Evolutionary conservation across 805 yeast species (phyloP).

Genomic region (Ogataea ganodermae): DNA sequence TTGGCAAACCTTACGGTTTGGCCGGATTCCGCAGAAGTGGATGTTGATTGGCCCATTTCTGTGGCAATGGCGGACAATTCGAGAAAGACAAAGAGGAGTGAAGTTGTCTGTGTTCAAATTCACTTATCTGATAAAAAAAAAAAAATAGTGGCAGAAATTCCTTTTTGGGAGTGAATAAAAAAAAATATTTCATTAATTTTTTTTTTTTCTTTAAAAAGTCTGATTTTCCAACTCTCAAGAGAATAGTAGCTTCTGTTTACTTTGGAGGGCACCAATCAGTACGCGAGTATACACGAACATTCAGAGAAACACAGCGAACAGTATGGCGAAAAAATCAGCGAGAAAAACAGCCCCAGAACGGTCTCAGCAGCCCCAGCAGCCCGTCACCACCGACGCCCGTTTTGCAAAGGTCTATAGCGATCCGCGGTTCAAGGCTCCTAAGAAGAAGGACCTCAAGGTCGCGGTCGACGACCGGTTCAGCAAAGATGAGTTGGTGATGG

Average conservation of each 20-base stretch:
- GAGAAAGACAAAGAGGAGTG: too few species aligned
- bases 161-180: conserved; percentile 1
- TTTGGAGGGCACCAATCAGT: background rate
- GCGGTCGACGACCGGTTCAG: conserved; percentile 83
- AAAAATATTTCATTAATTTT: background rate
- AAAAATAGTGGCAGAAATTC: background rate
- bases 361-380: conserved; percentile 14
- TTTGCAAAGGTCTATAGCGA: conserved; percentile 79
- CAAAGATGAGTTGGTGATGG: conserved; percentile 60
- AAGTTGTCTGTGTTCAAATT: background rate
- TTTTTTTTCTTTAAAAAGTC: background rate
- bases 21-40: conserved; percentile 11
- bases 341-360: background rate
- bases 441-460: conserved; percentile 66
- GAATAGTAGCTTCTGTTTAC: background rate
- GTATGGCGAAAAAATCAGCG: background rate
- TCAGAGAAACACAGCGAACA: background rate
- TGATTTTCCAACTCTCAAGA: background rate
- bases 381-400: conserved; percentile 66
- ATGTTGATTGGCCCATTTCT: conserved; percentile 27
- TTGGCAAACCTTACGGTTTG: conserved; percentile 12
- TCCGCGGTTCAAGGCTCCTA: conserved; percentile 83
- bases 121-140: conserved; percentile 4
- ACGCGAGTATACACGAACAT: background rate
- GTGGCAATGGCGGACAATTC: too few species aligned